Conservation (phyloP, 306 rosid species). For the Lathyrus oleraceus region DNA sequence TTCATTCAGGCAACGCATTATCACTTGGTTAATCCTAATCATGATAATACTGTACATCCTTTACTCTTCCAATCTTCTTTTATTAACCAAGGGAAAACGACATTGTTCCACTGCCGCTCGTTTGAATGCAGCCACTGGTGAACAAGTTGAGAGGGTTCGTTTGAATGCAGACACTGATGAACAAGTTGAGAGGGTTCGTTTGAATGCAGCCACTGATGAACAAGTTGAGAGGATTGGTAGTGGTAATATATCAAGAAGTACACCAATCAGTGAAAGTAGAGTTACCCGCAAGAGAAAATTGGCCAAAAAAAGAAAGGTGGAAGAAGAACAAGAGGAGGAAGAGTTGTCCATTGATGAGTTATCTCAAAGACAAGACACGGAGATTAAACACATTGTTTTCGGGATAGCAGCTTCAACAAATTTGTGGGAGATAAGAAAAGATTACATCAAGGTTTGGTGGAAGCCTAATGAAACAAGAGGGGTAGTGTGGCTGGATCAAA, state of each 20-base stretch:
- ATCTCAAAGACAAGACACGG: slow-evolving; percentile 40
- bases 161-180: slow-evolving; percentile 29
- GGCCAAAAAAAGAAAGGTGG: neutral
- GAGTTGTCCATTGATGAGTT: slow-evolving; percentile 18
- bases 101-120: slow-evolving; percentile 38
- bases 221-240: slow-evolving; percentile 30
- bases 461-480: slow-evolving; percentile 72
- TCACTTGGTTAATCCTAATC: slow-evolving; percentile 53
- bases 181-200: slow-evolving; percentile 30
- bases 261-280: neutral
- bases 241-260: slow-evolving; percentile 10
- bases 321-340: neutral
- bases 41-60: slow-evolving; percentile 47
- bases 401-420: slow-evolving; percentile 78
- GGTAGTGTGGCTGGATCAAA: slow-evolving; percentile 73
- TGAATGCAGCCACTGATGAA: slow-evolving; percentile 29
- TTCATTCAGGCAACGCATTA: slow-evolving; percentile 37
- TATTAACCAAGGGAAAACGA: slow-evolving; percentile 39
- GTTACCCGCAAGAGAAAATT: neutral
- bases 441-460: slow-evolving; percentile 86
- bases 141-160: slow-evolving; percentile 28
- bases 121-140: slow-evolving; percentile 27
- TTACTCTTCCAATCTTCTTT: slow-evolving; percentile 57
- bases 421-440: slow-evolving; percentile 69
- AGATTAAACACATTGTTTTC: slow-evolving; percentile 67